Evolutionary conservation across 208 protist genomes (phyloP), one percentile per base, ranked within the genome.

Genomic region (Leishmania martiniquensis): DNA sequence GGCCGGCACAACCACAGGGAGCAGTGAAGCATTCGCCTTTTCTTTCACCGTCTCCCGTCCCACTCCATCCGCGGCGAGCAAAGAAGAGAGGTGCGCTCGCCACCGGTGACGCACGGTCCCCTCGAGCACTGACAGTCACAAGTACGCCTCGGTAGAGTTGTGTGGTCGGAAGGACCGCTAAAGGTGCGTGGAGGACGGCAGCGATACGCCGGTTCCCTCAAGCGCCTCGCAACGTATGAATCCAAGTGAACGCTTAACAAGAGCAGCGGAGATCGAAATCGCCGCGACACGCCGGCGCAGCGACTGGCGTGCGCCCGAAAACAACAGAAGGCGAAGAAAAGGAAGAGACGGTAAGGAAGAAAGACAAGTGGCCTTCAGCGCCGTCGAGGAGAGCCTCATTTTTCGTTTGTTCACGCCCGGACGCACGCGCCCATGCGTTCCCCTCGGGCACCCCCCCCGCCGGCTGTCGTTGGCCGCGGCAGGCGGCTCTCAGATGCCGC

Each of bases 1-100:
- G 82, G 77, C 55, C 71, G 73, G 32, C 72, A 70, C 54, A 82
- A 51, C 78, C 72, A 82, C 66, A 74, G n/a, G 2, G 72, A 82
- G 54, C 66, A 77, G 12, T 74, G 72, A 44, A 82, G 65, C 78
- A 82, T 82, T 10, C 20, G 37, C 20, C 29, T 17, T 13, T 4
- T 45, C 55, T 5, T 12, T 32, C 71, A 13, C 69, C 44, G 29
- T 55, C 52, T 75, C 73, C 12, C n/a, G 34, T 42, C 25, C 32
- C 9, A 6, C n/a, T n/a, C 45, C 42, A 5, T 12, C 17, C 32
- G 29, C 29, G 57, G 3, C 20, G 13, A 7, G 29, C 29, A n/a
- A 45, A 25, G 39, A 47, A 34, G 22, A 75, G 57, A 66, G 22
- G 15, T 37, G 20, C 17, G 20, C 44, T 29, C n/a, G n/a, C 29